These are phyloP conservation scores for Pichia exigua DNA, from an alignment of 805 yeast genomes.

Conservation along the genomic window DNA sequence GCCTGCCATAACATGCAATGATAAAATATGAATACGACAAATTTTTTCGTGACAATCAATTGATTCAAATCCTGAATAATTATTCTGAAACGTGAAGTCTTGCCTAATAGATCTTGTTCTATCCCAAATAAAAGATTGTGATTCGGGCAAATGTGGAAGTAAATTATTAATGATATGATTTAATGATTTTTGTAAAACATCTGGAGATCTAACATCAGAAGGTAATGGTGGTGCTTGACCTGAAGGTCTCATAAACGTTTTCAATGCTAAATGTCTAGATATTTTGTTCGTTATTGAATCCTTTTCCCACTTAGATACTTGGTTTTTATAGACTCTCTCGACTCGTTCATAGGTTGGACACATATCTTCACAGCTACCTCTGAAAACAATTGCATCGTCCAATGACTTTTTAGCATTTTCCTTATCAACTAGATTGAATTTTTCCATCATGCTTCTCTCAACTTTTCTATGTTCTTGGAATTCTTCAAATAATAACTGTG, in stretches of 20 bases:
- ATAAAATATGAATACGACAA: conserved; percentile 77
- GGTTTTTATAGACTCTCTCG: conserved; percentile 78
- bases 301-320: conserved; percentile 70
- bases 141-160: conserved; percentile 63
- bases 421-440: conserved; percentile 74
- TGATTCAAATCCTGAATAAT: conserved; percentile 89
- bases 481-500: conserved; percentile 67
- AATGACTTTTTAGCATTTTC: conserved; percentile 75
- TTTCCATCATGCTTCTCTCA: conserved; percentile 76
- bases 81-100: conserved; percentile 93
- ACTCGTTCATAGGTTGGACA: conserved; percentile 92
- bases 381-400: conserved; percentile 80
- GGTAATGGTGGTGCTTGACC: conserved; percentile 98
- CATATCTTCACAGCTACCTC: conserved; percentile 89
- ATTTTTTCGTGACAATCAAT: conserved; percentile 87
- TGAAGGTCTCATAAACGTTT: conserved; percentile 94
- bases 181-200: conserved; percentile 55
- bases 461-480: conserved; percentile 63
- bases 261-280: conserved; percentile 57
- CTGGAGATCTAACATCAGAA: conserved; percentile 94
- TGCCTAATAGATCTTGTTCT: conserved; percentile 94
- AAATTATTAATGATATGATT: conserved; percentile 61
- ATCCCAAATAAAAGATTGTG: conserved; percentile 94
- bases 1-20: conserved; percentile 81
- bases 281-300: conserved; percentile 55